Percentiles rank a stretch among this genome's conserved stretches.
phyloP scores from a whole-genome alignment of 345 rosid species.

The Lepidium aucheri region DNA sequence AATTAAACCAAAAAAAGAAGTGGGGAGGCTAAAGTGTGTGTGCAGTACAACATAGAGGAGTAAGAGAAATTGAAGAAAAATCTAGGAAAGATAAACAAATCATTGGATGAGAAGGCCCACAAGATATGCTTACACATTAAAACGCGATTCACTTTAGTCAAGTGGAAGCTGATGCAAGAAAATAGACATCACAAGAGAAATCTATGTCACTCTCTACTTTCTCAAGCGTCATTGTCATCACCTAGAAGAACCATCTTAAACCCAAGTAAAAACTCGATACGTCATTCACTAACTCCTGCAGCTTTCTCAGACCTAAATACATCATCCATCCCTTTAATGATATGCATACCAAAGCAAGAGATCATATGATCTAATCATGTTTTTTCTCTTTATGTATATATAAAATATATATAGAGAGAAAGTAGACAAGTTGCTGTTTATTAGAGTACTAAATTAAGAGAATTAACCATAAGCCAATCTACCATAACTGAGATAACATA shows the following conservation, averaged over 20 bases:
- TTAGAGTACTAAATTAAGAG: neutral
- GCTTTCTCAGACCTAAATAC: constrained; percentile 21
- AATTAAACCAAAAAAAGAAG: constrained; percentile 7
- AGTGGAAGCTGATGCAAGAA: constrained; percentile 34
- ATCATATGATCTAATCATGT: constrained; percentile 19
- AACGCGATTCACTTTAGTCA: constrained; percentile 30
- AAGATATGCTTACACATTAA: constrained; percentile 25
- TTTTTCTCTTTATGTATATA: neutral
- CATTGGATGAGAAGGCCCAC: constrained; percentile 27
- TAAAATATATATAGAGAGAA: neutral
- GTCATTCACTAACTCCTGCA: constrained; percentile 19
- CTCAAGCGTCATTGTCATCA: constrained; percentile 35
- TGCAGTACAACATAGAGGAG: constrained; percentile 14
- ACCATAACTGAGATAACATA: constrained; percentile 17
- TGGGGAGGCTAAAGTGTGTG: constrained; percentile 16
- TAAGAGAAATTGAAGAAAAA: neutral
- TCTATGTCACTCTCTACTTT: constrained; percentile 40
- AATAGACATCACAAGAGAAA: constrained; percentile 29
- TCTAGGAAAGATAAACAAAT: constrained; percentile 17
- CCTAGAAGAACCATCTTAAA: constrained; percentile 28
- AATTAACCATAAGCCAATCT: neutral
- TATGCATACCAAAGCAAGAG: constrained; percentile 17
- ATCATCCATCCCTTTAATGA: constrained; percentile 14
- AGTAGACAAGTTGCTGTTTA: constrained; percentile 3
- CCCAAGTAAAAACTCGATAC: constrained; percentile 8